Base-by-base conservation (phyloP, 148 eudicot genomes). In the Talinum fruticosum region DNA sequence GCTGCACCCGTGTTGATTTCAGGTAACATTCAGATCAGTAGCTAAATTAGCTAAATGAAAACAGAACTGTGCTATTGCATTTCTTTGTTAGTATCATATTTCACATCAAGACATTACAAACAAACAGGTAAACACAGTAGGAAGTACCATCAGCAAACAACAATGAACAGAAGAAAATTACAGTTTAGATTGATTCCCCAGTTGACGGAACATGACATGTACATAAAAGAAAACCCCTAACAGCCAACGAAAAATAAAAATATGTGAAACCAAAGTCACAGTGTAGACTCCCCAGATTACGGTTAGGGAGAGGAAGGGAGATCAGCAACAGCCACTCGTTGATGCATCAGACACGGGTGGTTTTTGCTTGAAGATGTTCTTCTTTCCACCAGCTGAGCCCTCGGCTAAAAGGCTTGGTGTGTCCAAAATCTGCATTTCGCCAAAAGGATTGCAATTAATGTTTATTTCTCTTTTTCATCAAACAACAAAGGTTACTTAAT, bases 331-430 rank as follows among this genome's bases (percentile, higher is more conserved):
- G 35, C 89, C 86, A 76, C 96, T 85, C 4, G 92, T 71, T 37
- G 92, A 76, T 15, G 88, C 91, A 67, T 86, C 92, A 24, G 89
- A 1, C 72, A 80, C 82, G 0, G 93, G 92, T 66, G 97, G 87
- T 83, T 85, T 88, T 80, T 91, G 93, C 78, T 83, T 89, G 77
- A 91, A 91, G 74, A 88, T 89, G 83, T 93, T 93, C 85, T 78
- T 89, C 76, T 88, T 93, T 45, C 77, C 85, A 37, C 90, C 90
- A 0, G 94, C 82, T 45, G 94, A 84, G 49, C 93, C 97, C 82
- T 89, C 97, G 0, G 90, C 91, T 82, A 90, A 77, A 38, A 94
- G 94, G 85, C 95, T 92, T 23, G 98, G 98, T 26, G 94, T 94
- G 12, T 92, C 98, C 81, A 94, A 88, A 47, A 92, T 90, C 97